phyloP scores from a whole-genome alignment of 106 monocot species.

The Agapanthus africanus region DNA sequence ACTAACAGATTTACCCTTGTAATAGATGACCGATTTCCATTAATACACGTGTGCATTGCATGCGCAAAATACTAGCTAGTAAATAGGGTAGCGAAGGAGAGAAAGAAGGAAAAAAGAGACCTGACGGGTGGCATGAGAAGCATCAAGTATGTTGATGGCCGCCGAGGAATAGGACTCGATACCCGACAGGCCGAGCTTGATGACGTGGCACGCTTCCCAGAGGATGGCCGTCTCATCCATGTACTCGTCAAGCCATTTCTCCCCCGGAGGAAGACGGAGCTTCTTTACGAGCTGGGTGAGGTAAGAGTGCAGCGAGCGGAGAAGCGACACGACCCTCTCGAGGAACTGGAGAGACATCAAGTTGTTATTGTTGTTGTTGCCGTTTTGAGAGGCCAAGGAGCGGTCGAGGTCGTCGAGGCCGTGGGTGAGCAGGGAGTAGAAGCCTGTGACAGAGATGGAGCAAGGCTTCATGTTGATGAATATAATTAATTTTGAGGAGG shows the following conservation, averaged over 20 bases:
- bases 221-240: slow-evolving; percentile 82
- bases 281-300: slow-evolving; percentile 52
- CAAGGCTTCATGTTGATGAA: slow-evolving; percentile 54
- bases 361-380: too few species aligned
- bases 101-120: slow-evolving; percentile 11
- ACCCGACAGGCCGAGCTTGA: slow-evolving; percentile 57
- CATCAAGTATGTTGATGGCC: slow-evolving; percentile 25
- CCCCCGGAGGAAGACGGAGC: slow-evolving; percentile 66
- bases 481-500: too few species aligned
- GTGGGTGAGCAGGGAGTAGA: slow-evolving; percentile 58
- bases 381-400: background rate
- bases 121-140: slow-evolving; percentile 33
- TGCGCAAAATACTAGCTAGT: too few species aligned
- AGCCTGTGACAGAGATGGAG: slow-evolving; percentile 46
- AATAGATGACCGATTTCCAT: too few species aligned
- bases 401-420: slow-evolving; percentile 8
- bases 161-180: slow-evolving; percentile 41
- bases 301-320: slow-evolving; percentile 62
- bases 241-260: slow-evolving; percentile 83
- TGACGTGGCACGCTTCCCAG: slow-evolving; percentile 52
- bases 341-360: slow-evolving; percentile 49
- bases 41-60: too few species aligned
- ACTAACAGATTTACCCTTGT: too few species aligned
- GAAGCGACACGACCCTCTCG: slow-evolving; percentile 35
- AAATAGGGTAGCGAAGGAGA: too few species aligned